These are phyloP conservation scores for Aspergillus haitiensis DNA, from an alignment of 495 filamentous ascomycete species.

Conservation along the genomic window DNA sequence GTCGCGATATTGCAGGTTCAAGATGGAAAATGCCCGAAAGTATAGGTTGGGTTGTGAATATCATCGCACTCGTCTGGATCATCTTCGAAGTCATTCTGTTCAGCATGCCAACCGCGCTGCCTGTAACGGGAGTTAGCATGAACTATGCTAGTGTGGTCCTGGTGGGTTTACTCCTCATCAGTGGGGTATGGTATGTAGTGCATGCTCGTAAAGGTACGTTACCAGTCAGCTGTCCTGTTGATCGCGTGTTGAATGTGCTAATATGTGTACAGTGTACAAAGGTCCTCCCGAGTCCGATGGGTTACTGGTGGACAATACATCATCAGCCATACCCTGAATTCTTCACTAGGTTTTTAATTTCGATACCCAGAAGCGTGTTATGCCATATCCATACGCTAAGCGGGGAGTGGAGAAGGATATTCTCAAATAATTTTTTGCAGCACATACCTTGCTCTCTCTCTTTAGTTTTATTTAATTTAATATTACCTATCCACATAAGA, in stretches of 20 bases:
- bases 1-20: conserved; percentile 51
- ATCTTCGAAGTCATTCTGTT: conserved; percentile 59
- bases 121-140: conserved; percentile 50
- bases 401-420: too few species aligned
- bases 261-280: neutral
- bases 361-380: too few species aligned
- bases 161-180: conserved; percentile 49
- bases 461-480: too few species aligned
- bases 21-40: conserved; percentile 56
- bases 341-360: too few species aligned
- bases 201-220: conserved; percentile 46
- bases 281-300: neutral
- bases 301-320: neutral
- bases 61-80: conserved; percentile 60
- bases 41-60: conserved; percentile 57
- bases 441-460: too few species aligned
- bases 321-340: too few species aligned
- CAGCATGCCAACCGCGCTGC: conserved; percentile 52
- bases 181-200: conserved; percentile 44
- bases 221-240: too few species aligned
- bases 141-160: conserved; percentile 67
- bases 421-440: too few species aligned
- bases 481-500: too few species aligned
- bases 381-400: too few species aligned
- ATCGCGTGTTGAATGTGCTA: neutral